Evolutionary conservation across 768 basidiomycete genomes (phyloP), one percentile per base, ranked within the genome.

Genomic region (Boletus huronensis): DNA sequence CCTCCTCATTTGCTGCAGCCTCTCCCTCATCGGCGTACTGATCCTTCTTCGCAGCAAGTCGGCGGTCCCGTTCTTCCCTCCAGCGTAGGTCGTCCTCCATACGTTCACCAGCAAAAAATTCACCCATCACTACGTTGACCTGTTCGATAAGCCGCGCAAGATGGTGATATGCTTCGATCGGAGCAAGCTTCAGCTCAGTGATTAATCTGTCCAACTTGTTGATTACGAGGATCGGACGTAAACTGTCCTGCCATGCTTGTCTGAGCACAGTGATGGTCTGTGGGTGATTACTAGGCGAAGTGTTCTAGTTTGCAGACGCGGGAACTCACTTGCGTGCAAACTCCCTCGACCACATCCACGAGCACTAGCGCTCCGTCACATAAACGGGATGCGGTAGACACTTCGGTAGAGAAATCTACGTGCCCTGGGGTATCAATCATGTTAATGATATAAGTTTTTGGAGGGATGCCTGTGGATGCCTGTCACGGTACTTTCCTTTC

Each of bases 391-490:
- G 96, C 94, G 1, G 93, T 90, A 1, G 94, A 98, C 0, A 99
- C 97, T 68, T 98, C 97, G 52, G 88, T 93, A 0, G 94, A 95
- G 62, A 99, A 99, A 71, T 98, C 97, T 23, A 99, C 96, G 74
- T 99, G 97, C 4, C 97, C 97, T 16, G 97, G 97, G 0, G 97
- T 98, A 71, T 99, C 97, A 58, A 99, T 96, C 80, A 98, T 87
- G 68, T 97, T 98, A 50, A 98, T 82, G 43, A 88, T 78, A 73
- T 90, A 97, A 23, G 85, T 88, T 66, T 78, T 87, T 26, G 81
- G 75, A 49, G 73, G 72, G 70, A 70, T 78, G 68, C 70, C 88
- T 88, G 65, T 62, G 64, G 60, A 67, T 58, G 68, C 71, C 61
- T 62, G 73, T 79, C 67, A 73, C 50, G 32, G 41, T 59, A 62